These are phyloP conservation scores for Saturnispora serradocipensis DNA, from an alignment of 805 yeast species.

Conservation along the genomic window DNA sequence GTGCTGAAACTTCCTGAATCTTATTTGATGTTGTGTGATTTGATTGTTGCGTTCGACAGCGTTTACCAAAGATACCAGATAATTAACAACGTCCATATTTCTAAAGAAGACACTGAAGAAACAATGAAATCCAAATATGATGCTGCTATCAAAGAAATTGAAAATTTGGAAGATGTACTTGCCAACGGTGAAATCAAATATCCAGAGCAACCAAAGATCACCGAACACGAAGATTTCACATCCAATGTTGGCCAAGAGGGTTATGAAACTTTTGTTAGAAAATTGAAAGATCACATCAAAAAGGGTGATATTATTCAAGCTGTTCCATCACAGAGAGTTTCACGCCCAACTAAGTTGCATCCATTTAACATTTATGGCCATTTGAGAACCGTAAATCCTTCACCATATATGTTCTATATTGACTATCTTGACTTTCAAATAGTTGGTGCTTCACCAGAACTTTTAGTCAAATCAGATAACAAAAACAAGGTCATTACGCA, in stretches of 20 bases:
- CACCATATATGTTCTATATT: slow-evolving; percentile 92
- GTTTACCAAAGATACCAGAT: slow-evolving; percentile 90
- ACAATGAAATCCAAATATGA: slow-evolving; percentile 38
- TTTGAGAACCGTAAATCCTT: slow-evolving; percentile 90
- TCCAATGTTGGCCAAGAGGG: slow-evolving; percentile 94
- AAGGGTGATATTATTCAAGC: slow-evolving; percentile 96
- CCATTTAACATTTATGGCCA: slow-evolving; percentile 96
- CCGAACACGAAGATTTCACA: slow-evolving; percentile 55
- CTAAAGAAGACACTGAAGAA: slow-evolving; percentile 22
- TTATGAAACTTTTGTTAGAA: slow-evolving; percentile 72
- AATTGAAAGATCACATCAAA: slow-evolving; percentile 69
- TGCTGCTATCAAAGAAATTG: slow-evolving; percentile 49
- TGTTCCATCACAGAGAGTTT: slow-evolving; percentile 95
- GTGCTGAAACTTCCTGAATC: slow-evolving; percentile 85
- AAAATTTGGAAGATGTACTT: slow-evolving; percentile 42
- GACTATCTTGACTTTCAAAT: slow-evolving; percentile 88
- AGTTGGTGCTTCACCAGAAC: slow-evolving; percentile 96
- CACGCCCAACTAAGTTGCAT: slow-evolving; percentile 89
- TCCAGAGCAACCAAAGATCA: slow-evolving; percentile 72
- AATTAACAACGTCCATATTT: slow-evolving; percentile 64
- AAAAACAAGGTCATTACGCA: slow-evolving; percentile 78
- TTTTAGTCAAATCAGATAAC: slow-evolving; percentile 71
- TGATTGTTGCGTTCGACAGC: slow-evolving; percentile 85
- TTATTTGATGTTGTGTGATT: slow-evolving; percentile 82
- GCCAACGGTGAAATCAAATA: slow-evolving; percentile 35